phyloP scores from a whole-genome alignment of 2,329 filamentous ascomycete genomes.

The Colletotrichum sp. region DNA sequence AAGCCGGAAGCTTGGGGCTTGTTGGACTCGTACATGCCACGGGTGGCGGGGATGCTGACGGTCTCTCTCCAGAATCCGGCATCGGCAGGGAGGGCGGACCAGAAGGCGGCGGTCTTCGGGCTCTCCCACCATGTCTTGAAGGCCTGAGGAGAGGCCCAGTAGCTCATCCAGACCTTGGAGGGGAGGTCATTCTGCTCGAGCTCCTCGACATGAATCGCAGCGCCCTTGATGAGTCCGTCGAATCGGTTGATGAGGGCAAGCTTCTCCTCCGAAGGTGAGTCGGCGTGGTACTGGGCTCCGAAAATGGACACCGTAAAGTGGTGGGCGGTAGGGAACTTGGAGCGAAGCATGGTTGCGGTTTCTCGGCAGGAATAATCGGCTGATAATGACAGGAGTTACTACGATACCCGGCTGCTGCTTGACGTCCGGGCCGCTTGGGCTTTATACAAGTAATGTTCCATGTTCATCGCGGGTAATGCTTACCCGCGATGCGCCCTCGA shows the following conservation, averaged over 20 bases:
- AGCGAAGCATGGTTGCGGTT: constrained; percentile 8
- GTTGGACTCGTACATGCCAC: constrained; percentile 14
- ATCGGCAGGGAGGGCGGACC: not conserved
- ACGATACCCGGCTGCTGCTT: not conserved
- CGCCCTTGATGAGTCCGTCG: constrained; percentile 6
- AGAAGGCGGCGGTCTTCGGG: constrained; percentile 2
- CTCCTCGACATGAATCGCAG: constrained; percentile 16
- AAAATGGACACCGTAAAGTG: constrained; percentile 19
- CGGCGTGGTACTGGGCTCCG: constrained; percentile 15
- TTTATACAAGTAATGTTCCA: not conserved
- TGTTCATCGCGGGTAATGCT: not conserved
- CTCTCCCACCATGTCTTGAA: constrained; percentile 19
- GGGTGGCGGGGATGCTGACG: constrained; percentile 11
- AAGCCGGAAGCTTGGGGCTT: constrained; percentile 4
- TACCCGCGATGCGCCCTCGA: not conserved
- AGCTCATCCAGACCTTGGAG: constrained; percentile 19
- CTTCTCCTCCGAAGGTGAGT: constrained; percentile 4
- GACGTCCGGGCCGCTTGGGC: not conserved
- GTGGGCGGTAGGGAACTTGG: constrained; percentile 13
- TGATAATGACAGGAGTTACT: not conserved
- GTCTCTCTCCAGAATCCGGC: constrained; percentile 17
- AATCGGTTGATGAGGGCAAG: constrained; percentile 10
- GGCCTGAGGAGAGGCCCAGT: constrained; percentile 7
- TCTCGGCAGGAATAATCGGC: not conserved
- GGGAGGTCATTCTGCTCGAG: constrained; percentile 18